Evolutionary conservation across 2,329 filamentous ascomycete species (phyloP).

Genomic region (Nemania diffusa): DNA sequence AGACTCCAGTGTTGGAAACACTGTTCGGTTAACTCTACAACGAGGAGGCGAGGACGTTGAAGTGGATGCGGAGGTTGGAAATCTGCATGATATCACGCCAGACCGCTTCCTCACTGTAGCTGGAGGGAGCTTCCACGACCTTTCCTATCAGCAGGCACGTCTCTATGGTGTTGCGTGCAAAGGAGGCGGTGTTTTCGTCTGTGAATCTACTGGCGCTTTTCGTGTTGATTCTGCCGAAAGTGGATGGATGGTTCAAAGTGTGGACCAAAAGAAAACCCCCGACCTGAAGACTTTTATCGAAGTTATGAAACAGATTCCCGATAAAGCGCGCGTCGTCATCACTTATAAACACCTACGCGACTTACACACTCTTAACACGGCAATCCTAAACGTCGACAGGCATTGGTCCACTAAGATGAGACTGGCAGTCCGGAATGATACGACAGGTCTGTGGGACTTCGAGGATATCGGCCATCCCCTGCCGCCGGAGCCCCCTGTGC

Average conservation of each 20-base stretch:
- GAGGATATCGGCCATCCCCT: slow-evolving; percentile 83
- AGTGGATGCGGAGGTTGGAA: slow-evolving; percentile 84
- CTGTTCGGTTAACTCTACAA: slow-evolving; percentile 84
- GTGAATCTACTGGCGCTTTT: slow-evolving; percentile 94
- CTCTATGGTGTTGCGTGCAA: slow-evolving; percentile 92
- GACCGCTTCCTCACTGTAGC: slow-evolving; percentile 95
- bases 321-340: slow-evolving; percentile 85
- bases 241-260: slow-evolving; percentile 91
- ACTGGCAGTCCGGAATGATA: slow-evolving; percentile 88
- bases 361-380: slow-evolving; percentile 92
- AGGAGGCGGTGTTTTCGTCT: slow-evolving; percentile 82
- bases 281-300: slow-evolving; percentile 89
- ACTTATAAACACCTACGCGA: slow-evolving; percentile 96
- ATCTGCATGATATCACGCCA: slow-evolving; percentile 93
- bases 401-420: slow-evolving; percentile 98
- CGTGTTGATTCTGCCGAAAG: slow-evolving; percentile 90
- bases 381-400: slow-evolving; percentile 89
- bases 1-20: slow-evolving; percentile 83
- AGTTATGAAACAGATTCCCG: slow-evolving; percentile 88
- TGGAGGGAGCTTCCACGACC: slow-evolving; percentile 92
- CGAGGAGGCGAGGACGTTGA: slow-evolving; percentile 88
- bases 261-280: slow-evolving; percentile 91
- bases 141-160: slow-evolving; percentile 98
- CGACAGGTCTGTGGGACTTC: slow-evolving; percentile 94
- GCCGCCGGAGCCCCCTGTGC: slow-evolving; percentile 76